Base-by-base conservation (phyloP, 2,329 filamentous ascomycete species). In the Aureobasidium sp. region DNA sequence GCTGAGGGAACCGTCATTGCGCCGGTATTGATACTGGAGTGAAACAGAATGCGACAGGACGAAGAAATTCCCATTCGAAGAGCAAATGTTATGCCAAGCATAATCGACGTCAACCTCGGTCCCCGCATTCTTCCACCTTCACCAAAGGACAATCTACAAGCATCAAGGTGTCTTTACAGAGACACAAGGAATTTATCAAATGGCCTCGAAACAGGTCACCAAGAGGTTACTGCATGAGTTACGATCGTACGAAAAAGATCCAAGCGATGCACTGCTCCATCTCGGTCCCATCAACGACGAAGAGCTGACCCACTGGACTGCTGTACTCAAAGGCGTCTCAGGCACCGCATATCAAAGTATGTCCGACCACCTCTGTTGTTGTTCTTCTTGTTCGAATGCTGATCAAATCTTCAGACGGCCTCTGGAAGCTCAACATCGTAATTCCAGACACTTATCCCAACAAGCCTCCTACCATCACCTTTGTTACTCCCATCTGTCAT, bases 401-500 rank as follows among this genome's bases (percentile, higher is more conserved):
- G 7, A 46, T 29, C 17, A 15, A 26, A 20, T 13, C 12, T 12
- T n/a, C 1, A 82, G 84, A 80, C 71, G 94, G 94, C 65, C 85
- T 87, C 69, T 99, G 92, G 92, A 85, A 89, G 64, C 84, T 99
- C 69, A 74, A 78, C 71, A 92, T 99, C 74, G 73, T 79, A 56
- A 83, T 97, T 69, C 92, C 94, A 0, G 67, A 82, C 0, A 84
- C 82, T 44, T 97, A 99, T 76, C 94, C 94, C 3, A 81, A 89
- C 63, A 76, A 83, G 0, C 88, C 94, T 1, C 94, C 94, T 0
- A 82, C 79, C 44, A 87, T 99, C 67, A 80, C 77, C 63, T 99
- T 99, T 78, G 78, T 81, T n/a, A 99, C 92, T 39, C 85, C 86
- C 65, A 85, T 95, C 67, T 89, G 90, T 70, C 92, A 96, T 78